Evolutionary conservation across 208 protist species (phyloP), one percentile per base, ranked within the genome.

Genomic region (Lotmaria passim): DNA sequence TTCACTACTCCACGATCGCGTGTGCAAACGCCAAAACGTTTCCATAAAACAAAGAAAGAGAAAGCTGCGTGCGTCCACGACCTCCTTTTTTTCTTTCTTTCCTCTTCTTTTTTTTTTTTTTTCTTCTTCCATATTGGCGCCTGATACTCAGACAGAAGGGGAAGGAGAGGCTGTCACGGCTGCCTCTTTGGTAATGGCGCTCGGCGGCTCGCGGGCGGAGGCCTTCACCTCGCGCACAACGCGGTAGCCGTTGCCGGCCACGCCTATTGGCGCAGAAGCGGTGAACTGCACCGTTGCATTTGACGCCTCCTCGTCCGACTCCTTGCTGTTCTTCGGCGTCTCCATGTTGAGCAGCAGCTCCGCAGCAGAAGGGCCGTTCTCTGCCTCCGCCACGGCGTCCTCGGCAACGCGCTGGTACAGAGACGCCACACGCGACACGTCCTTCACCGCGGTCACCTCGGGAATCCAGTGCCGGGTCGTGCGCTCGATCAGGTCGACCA

Each of bases 401-500:
- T 69, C 75, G 2, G 61, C 66, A 21, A 66, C 69, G 33, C 57
- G 33, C 33, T 82, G 74, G 36, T 76, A 82, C 14, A 62, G 41
- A 10, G 78, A 77, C 12, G 58, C 50, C 2, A 36, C 11, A 5
- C 65, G 63, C 31, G 72, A 69, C 44, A 93, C 85, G 43, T 93
- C 86, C 28, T 64, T 64, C 19, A 97, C 89, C 8, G 50, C 74
- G 50, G 47, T 59, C 68, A 98, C 93, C 76, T 98, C 93, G 3
- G 93, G 90, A 31, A 98, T 82, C 87, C 90, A 98, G 75, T 98
- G 94, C 57, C 82, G 79, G 46, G 89, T 87, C 10, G 89, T 94
- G 51, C 91, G 90, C 83, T 98, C 93, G 77, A 98, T 96, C 19
- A 95, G 67, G 70, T 96, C 84, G 17, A 89, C 75, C 44, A 98